Evolutionary conservation across 176 grass and related monocot species (phyloP).

Genomic region (Thalia dealbata): DNA sequence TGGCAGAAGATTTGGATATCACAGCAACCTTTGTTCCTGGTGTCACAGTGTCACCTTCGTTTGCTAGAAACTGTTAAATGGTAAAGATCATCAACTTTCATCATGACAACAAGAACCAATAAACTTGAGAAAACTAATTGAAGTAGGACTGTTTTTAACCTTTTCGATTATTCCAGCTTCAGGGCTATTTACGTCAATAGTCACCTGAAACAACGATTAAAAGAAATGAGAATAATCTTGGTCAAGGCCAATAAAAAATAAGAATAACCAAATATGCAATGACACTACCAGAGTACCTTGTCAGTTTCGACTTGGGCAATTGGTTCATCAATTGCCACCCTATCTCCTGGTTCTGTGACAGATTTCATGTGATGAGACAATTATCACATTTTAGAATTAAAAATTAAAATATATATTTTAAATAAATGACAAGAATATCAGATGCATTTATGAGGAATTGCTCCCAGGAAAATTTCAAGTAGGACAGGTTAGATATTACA

Average conservation of each 20-base stretch:
- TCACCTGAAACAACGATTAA: conserved; percentile 44
- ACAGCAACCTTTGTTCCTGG: conserved; percentile 88
- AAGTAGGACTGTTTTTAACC: conserved; percentile 26
- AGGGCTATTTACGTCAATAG: conserved; percentile 85
- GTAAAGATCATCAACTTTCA: background rate
- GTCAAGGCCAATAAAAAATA: background rate
- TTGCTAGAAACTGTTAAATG: conserved; percentile 49
- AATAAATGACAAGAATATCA: background rate
- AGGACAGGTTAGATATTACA: too few species aligned
- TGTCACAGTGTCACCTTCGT: conserved; percentile 92
- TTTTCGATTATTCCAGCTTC: conserved; percentile 77
- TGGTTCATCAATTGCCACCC: conserved; percentile 75
- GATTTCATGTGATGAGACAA: background rate
- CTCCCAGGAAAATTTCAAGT: too few species aligned
- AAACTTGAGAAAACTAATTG: conserved; percentile 6
- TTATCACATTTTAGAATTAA: background rate
- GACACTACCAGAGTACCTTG: conserved; percentile 38
- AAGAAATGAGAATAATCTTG: conserved; percentile 2
- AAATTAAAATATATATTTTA: too few species aligned
- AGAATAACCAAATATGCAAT: background rate
- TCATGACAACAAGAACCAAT: background rate
- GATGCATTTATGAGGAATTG: too few species aligned
- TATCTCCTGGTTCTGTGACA: conserved; percentile 63
- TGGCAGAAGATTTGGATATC: conserved; percentile 76
- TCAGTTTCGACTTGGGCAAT: conserved; percentile 99